A percentile compares a stretch with the other conserved stretches of the same genome.
These are phyloP conservation scores for Aureobasidium mangrovei DNA, from an alignment of 2,329 filamentous ascomycete species.

Conservation along the genomic window DNA sequence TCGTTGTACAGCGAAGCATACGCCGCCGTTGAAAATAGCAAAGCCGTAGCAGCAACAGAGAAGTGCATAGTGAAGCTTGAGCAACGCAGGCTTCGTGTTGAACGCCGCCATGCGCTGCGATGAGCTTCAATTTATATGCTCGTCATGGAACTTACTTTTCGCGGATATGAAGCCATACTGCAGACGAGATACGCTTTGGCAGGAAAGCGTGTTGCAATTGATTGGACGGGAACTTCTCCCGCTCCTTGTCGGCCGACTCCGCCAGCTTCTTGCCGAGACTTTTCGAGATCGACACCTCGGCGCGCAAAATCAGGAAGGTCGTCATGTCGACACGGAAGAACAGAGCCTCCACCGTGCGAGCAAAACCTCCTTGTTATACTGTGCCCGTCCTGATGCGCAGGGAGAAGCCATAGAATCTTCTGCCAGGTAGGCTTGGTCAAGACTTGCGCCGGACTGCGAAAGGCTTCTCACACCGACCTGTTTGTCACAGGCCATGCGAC, in stretches of 20 bases:
- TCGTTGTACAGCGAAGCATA: conserved; percentile 38
- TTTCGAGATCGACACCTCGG: not conserved
- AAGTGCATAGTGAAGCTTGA: not conserved
- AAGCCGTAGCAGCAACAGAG: not conserved
- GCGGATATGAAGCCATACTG: conserved; percentile 8
- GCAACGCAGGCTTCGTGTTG: conserved; percentile 1
- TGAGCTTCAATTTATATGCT: not conserved
- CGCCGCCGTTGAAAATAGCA: conserved; percentile 16
- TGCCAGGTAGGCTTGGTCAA: not conserved
- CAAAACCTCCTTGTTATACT: too few species aligned
- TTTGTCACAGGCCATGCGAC: not conserved
- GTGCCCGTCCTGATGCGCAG: too few species aligned
- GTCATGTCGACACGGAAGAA: not conserved
- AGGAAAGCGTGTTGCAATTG: conserved; percentile 4
- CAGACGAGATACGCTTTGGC: not conserved
- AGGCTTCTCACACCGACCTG: not conserved
- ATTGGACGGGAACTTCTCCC: not conserved
- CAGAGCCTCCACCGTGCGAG: too few species aligned
- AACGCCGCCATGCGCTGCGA: not conserved
- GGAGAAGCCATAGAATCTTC: too few species aligned
- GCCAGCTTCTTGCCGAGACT: not conserved
- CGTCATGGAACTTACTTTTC: not conserved
- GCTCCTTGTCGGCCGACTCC: not conserved
- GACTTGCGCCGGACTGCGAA: not conserved
- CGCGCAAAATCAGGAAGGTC: conserved; percentile 5